Evolutionary conservation across 352 stramenopile genomes (phyloP), one percentile per base, ranked within the genome.

Genomic region (Globisporangium mamillatum): DNA sequence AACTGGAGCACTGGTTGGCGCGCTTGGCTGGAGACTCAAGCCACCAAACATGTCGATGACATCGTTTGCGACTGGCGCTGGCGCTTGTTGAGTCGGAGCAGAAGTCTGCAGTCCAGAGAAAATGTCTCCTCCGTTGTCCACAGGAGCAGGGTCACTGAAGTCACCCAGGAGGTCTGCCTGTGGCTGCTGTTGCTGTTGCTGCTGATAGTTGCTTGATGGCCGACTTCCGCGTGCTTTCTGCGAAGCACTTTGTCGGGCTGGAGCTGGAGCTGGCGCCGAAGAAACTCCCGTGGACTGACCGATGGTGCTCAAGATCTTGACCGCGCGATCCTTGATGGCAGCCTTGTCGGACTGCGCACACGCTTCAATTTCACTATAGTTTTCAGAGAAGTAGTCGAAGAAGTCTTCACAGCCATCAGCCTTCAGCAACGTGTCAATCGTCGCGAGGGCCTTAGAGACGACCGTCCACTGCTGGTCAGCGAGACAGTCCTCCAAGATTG

Each of bases 401-500:
- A 93, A 94, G 36, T 92, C 78, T 64, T 96, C 89, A 64, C 89
- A 96, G 24, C 89, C 89, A 59, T 88, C 78, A 2, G 84, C 77
- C 71, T 90, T 92, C 16, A 93, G 70, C 57, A 96, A 66, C 12
- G 86, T 86, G 69, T 98, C 94, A 67, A 98, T 98, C 29, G 97
- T 97, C 63, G 94, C 94, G 9, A 98, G 77, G 1, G 94, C 95
- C 76, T 98, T 98, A 9, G 93, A 97, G 32, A 96, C 82, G 72
- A 98, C 84, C 44, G 84, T 92, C 88, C 88, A 95, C 59, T 92
- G 81, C 5, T 91, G 84, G 57, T 98, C 92, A 58, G 93, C 93
- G 20, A 98, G 82, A 54, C 87, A 96, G 75, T 98, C 95, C 71
- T 98, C 86, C 6, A 98, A 74, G 67, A 96, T 97, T 0, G 94